Evolutionary conservation across 768 basidiomycete species (phyloP).

Genomic region (Amanita fuliginea): DNA sequence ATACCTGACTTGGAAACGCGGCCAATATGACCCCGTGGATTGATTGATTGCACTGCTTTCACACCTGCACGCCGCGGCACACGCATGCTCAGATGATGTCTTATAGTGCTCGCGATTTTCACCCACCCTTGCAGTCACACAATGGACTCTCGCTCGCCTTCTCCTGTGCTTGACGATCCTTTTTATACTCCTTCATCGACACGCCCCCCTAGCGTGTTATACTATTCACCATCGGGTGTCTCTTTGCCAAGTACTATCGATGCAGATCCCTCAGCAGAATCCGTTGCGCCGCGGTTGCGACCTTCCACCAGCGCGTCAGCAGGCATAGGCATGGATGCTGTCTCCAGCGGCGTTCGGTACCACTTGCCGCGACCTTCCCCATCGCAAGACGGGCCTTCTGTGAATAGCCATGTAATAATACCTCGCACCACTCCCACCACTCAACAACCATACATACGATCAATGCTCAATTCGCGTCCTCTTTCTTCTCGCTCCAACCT

Average conservation of each 20-base stretch:
- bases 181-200: conserved; percentile 4
- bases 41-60: neutral
- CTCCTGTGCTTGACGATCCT: conserved; percentile 1
- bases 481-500: conserved; percentile 2
- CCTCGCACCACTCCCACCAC: conserved; percentile 6
- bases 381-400: neutral
- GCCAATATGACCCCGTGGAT: neutral
- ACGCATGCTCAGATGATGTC: neutral
- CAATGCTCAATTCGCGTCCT: neutral
- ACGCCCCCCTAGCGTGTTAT: neutral
- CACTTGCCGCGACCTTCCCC: neutral
- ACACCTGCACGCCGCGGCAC: neutral
- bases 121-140: neutral
- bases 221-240: neutral
- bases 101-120: neutral
- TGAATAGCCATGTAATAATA: neutral
- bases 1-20: neutral
- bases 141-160: conserved; percentile 1
- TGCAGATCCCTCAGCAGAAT: neutral
- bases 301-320: neutral
- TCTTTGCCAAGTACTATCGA: neutral
- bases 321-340: neutral
- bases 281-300: neutral
- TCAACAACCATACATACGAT: conserved; percentile 5
- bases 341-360: neutral